Percentiles rank a stretch among this genome's conserved stretches.
These are phyloP conservation scores for Coniochaeta ligniaria DNA, from an alignment of 2,329 filamentous ascomycete genomes.

Conservation along the genomic window DNA sequence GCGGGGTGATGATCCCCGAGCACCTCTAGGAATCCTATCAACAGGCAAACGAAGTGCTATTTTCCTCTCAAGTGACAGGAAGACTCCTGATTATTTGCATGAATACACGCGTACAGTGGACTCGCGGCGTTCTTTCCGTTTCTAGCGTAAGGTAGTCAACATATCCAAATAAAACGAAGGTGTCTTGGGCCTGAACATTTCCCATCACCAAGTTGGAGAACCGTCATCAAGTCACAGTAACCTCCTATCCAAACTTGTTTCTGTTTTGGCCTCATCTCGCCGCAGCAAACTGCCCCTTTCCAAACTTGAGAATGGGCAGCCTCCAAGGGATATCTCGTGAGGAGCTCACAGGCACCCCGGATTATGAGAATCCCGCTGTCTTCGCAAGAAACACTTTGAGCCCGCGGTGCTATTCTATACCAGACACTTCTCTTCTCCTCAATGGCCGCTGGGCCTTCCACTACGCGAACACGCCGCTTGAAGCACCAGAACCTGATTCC, in stretches of 20 bases:
- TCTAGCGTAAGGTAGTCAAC: neutral
- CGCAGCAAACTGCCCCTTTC: neutral
- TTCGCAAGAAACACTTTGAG: slow-evolving; percentile 47
- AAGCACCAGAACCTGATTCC: slow-evolving; percentile 31
- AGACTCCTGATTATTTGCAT: neutral
- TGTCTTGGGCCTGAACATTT: neutral
- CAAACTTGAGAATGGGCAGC: neutral
- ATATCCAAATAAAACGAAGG: neutral
- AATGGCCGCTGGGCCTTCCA: slow-evolving; percentile 54
- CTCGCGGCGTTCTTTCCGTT: neutral
- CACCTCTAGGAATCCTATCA: neutral
- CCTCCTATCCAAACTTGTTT: neutral
- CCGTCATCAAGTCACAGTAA: neutral
- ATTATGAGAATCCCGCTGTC: slow-evolving; percentile 43
- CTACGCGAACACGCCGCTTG: slow-evolving; percentile 35
- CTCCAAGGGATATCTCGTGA: slow-evolving; percentile 20
- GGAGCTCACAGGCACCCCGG: slow-evolving; percentile 28
- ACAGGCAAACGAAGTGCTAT: slow-evolving; percentile 8
- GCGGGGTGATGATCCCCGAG: neutral
- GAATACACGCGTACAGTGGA: neutral
- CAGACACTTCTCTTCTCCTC: slow-evolving; percentile 38
- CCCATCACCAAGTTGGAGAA: neutral
- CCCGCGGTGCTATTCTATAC: slow-evolving; percentile 44
- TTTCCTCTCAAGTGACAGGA: slow-evolving; percentile 19
- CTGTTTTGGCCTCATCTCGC: neutral